A percentile compares a stretch with the other conserved stretches of the same genome.
phyloP scores from a whole-genome alignment of 371 early-diverging fungal genomes.

The Capillidium heterosporum region DNA sequence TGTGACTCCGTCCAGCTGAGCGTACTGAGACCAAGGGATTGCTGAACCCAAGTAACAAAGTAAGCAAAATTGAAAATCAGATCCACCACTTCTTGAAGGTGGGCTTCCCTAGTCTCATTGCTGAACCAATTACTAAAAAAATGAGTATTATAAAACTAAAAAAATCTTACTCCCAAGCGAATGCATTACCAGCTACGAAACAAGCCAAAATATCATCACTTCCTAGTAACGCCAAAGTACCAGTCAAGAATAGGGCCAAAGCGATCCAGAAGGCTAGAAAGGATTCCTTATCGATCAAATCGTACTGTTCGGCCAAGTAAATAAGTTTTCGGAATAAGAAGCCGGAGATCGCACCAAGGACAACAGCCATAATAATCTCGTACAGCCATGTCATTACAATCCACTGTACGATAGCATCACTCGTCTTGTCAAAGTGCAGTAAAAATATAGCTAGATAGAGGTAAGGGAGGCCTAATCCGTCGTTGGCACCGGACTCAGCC shows the following conservation, averaged over 20 bases:
- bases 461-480: conserved; percentile 73
- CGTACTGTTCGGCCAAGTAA: conserved; percentile 40
- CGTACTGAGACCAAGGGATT: conserved; percentile 62
- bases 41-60: conserved; percentile 82
- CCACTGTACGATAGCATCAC: conserved; percentile 54
- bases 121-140: conserved; percentile 58
- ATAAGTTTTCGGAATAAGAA: conserved; percentile 44
- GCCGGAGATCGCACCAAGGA: conserved; percentile 69
- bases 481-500: conserved; percentile 71
- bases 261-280: conserved; percentile 72
- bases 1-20: conserved; percentile 21
- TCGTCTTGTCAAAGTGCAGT: conserved; percentile 27
- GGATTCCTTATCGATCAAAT: conserved; percentile 75
- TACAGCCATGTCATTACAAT: conserved; percentile 46
- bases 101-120: conserved; percentile 63
- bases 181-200: conserved; percentile 77
- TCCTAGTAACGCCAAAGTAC: conserved; percentile 51
- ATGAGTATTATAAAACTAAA: background rate
- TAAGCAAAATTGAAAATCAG: conserved; percentile 71
- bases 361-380: conserved; percentile 44
- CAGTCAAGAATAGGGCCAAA: conserved; percentile 62
- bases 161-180: conserved; percentile 57
- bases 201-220: conserved; percentile 82
- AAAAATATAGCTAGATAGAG: conserved; percentile 56
- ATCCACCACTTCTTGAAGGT: conserved; percentile 83